These are phyloP conservation scores for Pholiota adiposa DNA, from an alignment of 1,284 basidiomycete species.

Conservation along the genomic window DNA sequence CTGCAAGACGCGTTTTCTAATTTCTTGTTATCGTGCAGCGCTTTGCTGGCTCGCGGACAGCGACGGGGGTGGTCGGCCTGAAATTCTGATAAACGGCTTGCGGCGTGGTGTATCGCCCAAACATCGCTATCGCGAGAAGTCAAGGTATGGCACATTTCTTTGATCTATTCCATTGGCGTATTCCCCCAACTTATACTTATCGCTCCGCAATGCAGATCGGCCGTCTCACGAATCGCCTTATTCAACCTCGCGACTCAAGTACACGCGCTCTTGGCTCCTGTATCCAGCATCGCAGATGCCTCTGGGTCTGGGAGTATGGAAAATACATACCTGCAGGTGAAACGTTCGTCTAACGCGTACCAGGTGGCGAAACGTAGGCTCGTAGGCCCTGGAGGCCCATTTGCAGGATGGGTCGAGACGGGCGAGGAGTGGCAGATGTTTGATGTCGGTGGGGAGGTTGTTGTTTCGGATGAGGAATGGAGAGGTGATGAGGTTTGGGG, in stretches of 20 bases:
- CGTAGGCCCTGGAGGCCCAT: constrained; percentile 44
- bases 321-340: constrained; percentile 31
- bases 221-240: constrained; percentile 46
- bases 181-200: not conserved
- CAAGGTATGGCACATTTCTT: constrained; percentile 47
- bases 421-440: constrained; percentile 60
- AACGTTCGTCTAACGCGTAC: constrained; percentile 47
- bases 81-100: constrained; percentile 78
- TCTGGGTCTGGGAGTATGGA: not conserved
- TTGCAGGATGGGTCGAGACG: constrained; percentile 65
- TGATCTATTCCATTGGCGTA: not conserved
- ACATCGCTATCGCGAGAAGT: constrained; percentile 62
- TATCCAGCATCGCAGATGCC: no score
- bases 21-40: constrained; percentile 43
- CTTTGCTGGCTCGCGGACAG: constrained; percentile 71
- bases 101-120: constrained; percentile 76
- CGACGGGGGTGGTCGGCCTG: constrained; percentile 31
- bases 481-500: no score
- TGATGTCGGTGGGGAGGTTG: constrained; percentile 25
- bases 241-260: constrained; percentile 8
- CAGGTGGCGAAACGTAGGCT: constrained; percentile 51
- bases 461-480: not conserved
- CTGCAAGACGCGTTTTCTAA: not conserved
- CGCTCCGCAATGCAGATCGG: constrained; percentile 43
- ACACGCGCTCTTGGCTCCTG: not conserved